Evolutionary conservation across 2,329 filamentous ascomycete species (phyloP).

Genomic region (Aspergillus sp.): DNA sequence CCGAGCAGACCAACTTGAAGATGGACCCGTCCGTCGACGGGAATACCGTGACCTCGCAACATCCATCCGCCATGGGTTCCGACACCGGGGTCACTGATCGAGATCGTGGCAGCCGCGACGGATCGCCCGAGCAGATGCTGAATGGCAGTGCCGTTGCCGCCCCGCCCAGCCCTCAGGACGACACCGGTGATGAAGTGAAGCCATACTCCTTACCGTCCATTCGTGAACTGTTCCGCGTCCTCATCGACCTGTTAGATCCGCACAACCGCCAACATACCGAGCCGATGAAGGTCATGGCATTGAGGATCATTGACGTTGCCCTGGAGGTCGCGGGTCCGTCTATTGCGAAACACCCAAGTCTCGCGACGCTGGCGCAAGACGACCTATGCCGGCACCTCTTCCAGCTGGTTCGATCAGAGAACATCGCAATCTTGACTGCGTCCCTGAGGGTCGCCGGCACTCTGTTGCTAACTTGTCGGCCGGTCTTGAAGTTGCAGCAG

Average conservation of each 20-base stretch:
- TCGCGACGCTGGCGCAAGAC: constrained; percentile 87
- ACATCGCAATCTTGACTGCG: constrained; percentile 91
- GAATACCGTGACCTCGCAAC: constrained; percentile 59
- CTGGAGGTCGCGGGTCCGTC: constrained; percentile 94
- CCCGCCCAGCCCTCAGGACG: constrained; percentile 43
- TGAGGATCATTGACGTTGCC: constrained; percentile 95
- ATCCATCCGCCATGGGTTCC: constrained; percentile 44
- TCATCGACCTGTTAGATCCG: constrained; percentile 91
- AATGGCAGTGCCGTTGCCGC: constrained; percentile 37
- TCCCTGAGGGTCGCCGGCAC: constrained; percentile 91
- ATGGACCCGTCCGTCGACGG: constrained; percentile 79
- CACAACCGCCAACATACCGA: constrained; percentile 92
- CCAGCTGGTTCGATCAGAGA: constrained; percentile 93
- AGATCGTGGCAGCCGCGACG: constrained; percentile 36
- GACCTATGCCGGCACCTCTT: constrained; percentile 92
- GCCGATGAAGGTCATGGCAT: constrained; percentile 93
- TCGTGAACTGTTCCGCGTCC: constrained; percentile 85
- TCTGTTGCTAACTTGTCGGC: constrained; percentile 83
- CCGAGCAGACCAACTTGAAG: constrained; percentile 73
- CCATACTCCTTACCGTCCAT: constrained; percentile 95
- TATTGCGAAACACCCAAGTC: constrained; percentile 85
- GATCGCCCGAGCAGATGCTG: constrained; percentile 33
- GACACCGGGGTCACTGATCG: constrained; percentile 39
- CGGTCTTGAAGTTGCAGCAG: constrained; percentile 91
- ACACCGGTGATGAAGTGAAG: constrained; percentile 62